Conservation (phyloP, 1,139 yeast species). For the Taphrina populina region DNA sequence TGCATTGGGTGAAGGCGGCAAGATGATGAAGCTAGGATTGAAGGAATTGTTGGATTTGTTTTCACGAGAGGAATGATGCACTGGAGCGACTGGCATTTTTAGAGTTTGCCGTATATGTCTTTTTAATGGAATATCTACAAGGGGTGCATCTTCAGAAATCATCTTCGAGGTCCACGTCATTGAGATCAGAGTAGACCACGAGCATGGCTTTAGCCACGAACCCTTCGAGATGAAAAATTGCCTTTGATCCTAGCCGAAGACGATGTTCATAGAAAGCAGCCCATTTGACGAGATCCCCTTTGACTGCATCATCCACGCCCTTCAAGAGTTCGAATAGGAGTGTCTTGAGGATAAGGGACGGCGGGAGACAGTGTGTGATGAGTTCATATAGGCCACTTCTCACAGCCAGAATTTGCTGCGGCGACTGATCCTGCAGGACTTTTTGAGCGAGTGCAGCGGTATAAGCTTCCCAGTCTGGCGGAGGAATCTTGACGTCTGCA, state of each 20-base stretch:
- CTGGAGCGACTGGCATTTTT: too few relatives aligned
- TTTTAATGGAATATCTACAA: too few relatives aligned
- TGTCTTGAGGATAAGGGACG: constrained; percentile 65
- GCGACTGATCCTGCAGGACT: constrained; percentile 62
- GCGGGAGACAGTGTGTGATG: constrained; percentile 89
- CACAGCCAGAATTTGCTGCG: constrained; percentile 63
- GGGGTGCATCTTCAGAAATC: constrained; percentile 4
- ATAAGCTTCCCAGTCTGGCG: constrained; percentile 86
- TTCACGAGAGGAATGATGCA: constrained; percentile 16
- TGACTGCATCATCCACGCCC: constrained; percentile 48
- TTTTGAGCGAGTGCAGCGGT: constrained; percentile 63
- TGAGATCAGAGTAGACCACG: constrained; percentile 28
- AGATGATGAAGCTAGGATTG: constrained; percentile 26
- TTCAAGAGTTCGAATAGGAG: constrained; percentile 53
- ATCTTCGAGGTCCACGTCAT: constrained; percentile 28
- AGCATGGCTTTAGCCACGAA: constrained; percentile 82
- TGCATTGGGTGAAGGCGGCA: constrained; percentile 50
- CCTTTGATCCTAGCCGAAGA: constrained; percentile 77
- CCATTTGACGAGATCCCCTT: constrained; percentile 59
- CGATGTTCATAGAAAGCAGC: constrained; percentile 85
- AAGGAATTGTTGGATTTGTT: constrained; percentile 33
- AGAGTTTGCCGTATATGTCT: too few relatives aligned
- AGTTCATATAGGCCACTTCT: constrained; percentile 79
- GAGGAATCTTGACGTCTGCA: constrained; percentile 49
- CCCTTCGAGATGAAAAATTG: constrained; percentile 92